Evolutionary conservation across 306 rosid genomes (phyloP).

Genomic region (Quercus alba): DNA sequence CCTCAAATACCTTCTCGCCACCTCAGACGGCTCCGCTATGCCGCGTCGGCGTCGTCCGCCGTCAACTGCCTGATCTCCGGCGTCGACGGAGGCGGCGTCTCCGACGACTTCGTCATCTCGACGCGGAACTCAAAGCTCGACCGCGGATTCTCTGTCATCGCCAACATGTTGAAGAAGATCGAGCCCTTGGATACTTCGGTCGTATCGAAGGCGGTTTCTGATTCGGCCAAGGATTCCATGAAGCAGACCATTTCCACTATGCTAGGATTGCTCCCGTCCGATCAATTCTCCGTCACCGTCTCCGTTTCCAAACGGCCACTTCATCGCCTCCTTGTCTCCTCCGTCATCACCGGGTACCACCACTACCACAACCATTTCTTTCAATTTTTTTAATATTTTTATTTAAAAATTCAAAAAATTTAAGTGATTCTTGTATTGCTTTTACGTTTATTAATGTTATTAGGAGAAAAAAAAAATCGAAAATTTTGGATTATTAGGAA

Average conservation of each 20-base stretch:
- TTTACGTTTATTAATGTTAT: no score
- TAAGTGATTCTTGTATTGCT: no score
- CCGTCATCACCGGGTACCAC: conserved; percentile 86
- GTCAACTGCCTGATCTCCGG: conserved; percentile 59
- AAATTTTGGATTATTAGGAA: no score
- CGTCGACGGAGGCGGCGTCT: conserved; percentile 68
- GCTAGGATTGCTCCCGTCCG: conserved; percentile 90
- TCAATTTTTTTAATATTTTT: neutral
- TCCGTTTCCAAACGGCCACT: conserved; percentile 59
- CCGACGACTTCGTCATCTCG: conserved; percentile 86
- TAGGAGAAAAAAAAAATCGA: no score
- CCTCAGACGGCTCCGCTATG: conserved; percentile 27
- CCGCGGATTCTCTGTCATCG: conserved; percentile 81
- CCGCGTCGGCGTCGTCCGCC: conserved; percentile 2
- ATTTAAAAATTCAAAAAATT: neutral
- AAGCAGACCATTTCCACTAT: conserved; percentile 93
- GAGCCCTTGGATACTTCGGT: conserved; percentile 82
- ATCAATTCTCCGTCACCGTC: conserved; percentile 77
- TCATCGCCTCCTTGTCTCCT: conserved; percentile 74
- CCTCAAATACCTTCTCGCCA: neutral
- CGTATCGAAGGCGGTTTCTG: conserved; percentile 81
- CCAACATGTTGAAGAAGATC: conserved; percentile 76
- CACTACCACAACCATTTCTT: neutral
- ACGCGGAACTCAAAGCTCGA: conserved; percentile 65
- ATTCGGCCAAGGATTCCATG: conserved; percentile 81